Percentiles rank a stretch among this genome's conserved stretches.
These are phyloP conservation scores for Chlorella sorokiniana DNA, from an alignment of 139 green algal species.

Conservation along the genomic window DNA sequence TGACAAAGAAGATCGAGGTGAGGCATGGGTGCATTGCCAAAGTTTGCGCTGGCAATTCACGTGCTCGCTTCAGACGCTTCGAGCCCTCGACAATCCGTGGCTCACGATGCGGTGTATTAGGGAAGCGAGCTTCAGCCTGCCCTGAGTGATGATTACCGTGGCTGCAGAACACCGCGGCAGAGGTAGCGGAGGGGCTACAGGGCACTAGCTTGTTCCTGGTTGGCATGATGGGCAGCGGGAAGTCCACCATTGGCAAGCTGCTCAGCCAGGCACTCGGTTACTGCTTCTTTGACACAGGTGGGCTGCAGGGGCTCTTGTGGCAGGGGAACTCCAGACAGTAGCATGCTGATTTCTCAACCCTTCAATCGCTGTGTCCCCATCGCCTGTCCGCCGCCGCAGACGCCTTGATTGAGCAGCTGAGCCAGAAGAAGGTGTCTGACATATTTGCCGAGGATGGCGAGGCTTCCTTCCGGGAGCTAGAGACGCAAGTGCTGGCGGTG, in stretches of 20 bases:
- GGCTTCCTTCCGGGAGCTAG: conserved; percentile 83
- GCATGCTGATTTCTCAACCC: background rate
- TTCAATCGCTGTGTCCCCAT: background rate
- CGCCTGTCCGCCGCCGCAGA: conserved; percentile 39
- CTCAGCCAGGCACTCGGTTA: conserved; percentile 66
- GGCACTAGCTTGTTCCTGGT: conserved; percentile 87
- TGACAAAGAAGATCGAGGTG: conserved; percentile 39
- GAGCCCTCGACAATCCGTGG: background rate
- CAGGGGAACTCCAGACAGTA: conserved; percentile 28
- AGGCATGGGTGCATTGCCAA: background rate
- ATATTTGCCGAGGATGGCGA: conserved; percentile 88
- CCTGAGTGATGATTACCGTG: background rate
- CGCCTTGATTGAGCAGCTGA: conserved; percentile 71
- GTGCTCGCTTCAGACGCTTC: background rate
- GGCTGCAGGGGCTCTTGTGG: conserved; percentile 66
- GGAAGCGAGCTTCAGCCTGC: background rate
- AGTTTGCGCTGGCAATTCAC: no score
- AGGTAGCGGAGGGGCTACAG: conserved; percentile 59
- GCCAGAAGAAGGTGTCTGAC: conserved; percentile 60
- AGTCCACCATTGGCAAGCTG: conserved; percentile 64
- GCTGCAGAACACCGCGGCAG: conserved; percentile 50
- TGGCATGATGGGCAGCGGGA: conserved; percentile 92
- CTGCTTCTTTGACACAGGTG: conserved; percentile 86
- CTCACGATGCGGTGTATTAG: background rate
- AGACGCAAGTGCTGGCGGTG: conserved; percentile 66